These are phyloP conservation scores for Botrytis elliptica DNA, from an alignment of 2,329 filamentous ascomycete species.

Conservation along the genomic window DNA sequence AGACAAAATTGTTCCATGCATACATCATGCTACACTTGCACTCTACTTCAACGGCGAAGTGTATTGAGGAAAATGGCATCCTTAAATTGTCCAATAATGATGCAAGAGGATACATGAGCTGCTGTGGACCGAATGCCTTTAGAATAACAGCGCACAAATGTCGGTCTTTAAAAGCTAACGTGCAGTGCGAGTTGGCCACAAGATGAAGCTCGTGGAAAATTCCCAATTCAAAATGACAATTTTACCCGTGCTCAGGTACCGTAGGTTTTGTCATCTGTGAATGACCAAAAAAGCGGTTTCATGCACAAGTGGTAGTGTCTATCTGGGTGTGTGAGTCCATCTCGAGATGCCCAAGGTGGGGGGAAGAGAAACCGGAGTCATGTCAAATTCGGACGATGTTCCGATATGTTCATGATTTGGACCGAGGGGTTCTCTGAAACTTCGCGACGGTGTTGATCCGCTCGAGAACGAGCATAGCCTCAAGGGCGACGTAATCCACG, in stretches of 20 bases:
- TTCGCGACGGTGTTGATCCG: not conserved
- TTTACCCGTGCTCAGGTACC: not conserved
- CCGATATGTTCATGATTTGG: not conserved
- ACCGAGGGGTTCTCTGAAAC: not conserved
- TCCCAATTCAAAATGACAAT: not conserved
- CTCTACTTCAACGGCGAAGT: not conserved
- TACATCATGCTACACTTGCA: conserved; percentile 10
- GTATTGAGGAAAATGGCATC: not conserved
- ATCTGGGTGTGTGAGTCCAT: not conserved
- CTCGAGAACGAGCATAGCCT: not conserved
- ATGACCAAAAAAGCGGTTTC: not conserved
- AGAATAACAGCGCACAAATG: not conserved
- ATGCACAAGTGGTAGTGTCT: not conserved
- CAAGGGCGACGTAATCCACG: not conserved
- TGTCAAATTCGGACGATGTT: not conserved
- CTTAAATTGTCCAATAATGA: not conserved
- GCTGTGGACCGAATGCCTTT: not conserved
- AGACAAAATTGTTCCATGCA: not conserved
- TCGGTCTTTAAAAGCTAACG: not conserved
- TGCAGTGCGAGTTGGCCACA: not conserved
- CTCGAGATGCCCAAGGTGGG: conserved; percentile 6
- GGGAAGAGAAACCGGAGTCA: not conserved
- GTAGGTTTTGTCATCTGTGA: not conserved
- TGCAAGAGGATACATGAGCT: not conserved
- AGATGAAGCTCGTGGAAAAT: not conserved